phyloP scores from a whole-genome alignment of 2,329 filamentous ascomycete genomes.

The Aureobasidium subglaciale region DNA sequence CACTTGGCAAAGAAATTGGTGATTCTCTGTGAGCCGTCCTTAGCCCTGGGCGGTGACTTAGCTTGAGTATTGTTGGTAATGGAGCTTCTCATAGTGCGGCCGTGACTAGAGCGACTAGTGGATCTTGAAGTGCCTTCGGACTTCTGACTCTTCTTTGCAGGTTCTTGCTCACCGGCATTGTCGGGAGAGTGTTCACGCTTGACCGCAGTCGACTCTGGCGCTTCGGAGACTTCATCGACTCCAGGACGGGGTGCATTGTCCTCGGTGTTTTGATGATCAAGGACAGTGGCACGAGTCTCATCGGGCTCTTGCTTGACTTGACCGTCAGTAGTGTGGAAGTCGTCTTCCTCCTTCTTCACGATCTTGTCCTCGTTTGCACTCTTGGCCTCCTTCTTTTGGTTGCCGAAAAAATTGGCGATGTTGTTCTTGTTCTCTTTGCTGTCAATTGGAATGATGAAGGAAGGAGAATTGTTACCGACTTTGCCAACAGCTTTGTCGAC shows the following conservation, averaged over 20 bases:
- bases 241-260: slow-evolving; percentile 47
- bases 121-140: slow-evolving; percentile 17
- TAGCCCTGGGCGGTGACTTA: slow-evolving; percentile 38
- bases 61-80: slow-evolving; percentile 47
- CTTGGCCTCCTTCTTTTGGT: slow-evolving; percentile 38
- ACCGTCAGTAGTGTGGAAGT: slow-evolving; percentile 24
- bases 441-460: slow-evolving; percentile 73
- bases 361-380: slow-evolving; percentile 28
- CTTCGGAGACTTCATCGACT: slow-evolving; percentile 24
- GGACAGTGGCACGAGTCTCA: slow-evolving; percentile 36
- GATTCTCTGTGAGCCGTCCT: slow-evolving; percentile 49
- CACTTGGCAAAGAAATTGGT: slow-evolving; percentile 50
- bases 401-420: slow-evolving; percentile 87
- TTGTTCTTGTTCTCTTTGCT: slow-evolving; percentile 86
- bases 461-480: slow-evolving; percentile 81
- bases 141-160: slow-evolving; percentile 33
- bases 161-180: slow-evolving; percentile 25
- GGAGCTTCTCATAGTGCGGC: slow-evolving; percentile 47
- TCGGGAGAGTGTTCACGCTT: slow-evolving; percentile 43
- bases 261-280: slow-evolving; percentile 40
- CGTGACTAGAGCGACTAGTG: slow-evolving; percentile 10
- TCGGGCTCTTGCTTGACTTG: slow-evolving; percentile 33
- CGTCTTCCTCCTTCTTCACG: slow-evolving; percentile 26
- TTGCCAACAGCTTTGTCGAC: slow-evolving; percentile 88
- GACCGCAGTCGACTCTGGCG: slow-evolving; percentile 28